Percentiles rank a stretch among this genome's conserved stretches.
Evolutionary conservation across 2,329 filamentous ascomycete species (phyloP).

Genomic region (Mycogone perniciosa): DNA sequence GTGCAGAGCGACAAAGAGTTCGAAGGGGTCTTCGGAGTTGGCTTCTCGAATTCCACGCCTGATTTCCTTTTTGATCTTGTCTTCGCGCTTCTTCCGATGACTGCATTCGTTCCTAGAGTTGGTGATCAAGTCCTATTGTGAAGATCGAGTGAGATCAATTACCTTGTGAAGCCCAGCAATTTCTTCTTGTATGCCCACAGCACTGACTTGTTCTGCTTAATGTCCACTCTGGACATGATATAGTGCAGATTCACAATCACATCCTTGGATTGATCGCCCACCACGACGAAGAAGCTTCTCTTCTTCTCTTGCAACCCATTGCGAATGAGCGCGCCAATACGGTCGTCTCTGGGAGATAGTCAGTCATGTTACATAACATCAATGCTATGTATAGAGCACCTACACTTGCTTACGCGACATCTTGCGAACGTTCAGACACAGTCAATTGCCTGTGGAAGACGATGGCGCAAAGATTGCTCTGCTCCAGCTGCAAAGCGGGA

Average conservation of each 20-base stretch:
- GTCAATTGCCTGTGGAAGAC: conserved; percentile 23
- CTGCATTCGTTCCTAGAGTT: not conserved
- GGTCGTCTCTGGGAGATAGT: conserved; percentile 59
- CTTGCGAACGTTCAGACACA: conserved; percentile 24
- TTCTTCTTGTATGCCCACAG: conserved; percentile 99
- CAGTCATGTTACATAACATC: not conserved
- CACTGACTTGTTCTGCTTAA: conserved; percentile 87
- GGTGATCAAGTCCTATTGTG: not conserved
- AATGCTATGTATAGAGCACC: conserved; percentile 17
- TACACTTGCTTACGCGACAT: conserved; percentile 57
- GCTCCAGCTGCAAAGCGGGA: conserved; percentile 17
- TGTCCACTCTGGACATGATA: conserved; percentile 82
- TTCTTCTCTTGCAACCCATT: conserved; percentile 96
- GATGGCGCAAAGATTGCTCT: conserved; percentile 23
- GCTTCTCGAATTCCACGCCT: conserved; percentile 89
- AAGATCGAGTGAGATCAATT: not conserved
- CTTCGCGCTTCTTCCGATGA: conserved; percentile 95
- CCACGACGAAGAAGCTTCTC: conserved; percentile 94
- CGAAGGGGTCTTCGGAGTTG: conserved; percentile 91
- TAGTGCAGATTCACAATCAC: conserved; percentile 91
- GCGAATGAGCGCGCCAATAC: conserved; percentile 82
- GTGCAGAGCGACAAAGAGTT: conserved; percentile 92
- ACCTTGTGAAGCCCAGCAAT: conserved; percentile 83
- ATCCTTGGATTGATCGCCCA: conserved; percentile 88
- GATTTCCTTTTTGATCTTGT: conserved; percentile 97